phyloP scores from a whole-genome alignment of 2,329 filamentous ascomycete species.

The Alternaria arborescens region DNA sequence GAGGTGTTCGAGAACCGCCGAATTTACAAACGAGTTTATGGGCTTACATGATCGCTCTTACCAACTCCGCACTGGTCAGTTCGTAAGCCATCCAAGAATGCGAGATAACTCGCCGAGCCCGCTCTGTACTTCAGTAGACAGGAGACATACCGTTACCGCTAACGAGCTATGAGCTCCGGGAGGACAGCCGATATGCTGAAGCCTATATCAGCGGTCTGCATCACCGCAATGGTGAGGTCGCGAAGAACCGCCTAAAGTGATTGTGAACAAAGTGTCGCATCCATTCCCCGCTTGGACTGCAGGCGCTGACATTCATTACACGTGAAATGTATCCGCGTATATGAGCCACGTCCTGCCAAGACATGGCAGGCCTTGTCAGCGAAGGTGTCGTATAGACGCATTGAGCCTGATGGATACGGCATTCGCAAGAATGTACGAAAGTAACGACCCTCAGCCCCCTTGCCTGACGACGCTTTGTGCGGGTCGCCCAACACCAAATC shows the following conservation, averaged over 20 bases:
- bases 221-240: neutral
- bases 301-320: constrained; percentile 32
- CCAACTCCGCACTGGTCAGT: constrained; percentile 25
- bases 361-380: constrained; percentile 6
- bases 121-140: constrained; percentile 1
- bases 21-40: constrained; percentile 5
- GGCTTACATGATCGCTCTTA: constrained; percentile 21
- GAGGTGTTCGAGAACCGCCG: constrained; percentile 12
- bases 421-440: constrained; percentile 38
- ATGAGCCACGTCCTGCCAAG: neutral
- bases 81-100: constrained; percentile 26
- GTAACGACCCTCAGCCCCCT: constrained; percentile 37
- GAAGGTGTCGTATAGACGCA: constrained; percentile 25
- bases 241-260: constrained; percentile 2
- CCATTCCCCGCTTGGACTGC: constrained; percentile 4
- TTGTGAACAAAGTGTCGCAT: neutral
- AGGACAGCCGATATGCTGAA: neutral
- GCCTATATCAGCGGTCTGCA: constrained; percentile 4
- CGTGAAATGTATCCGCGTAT: constrained; percentile 25
- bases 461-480: constrained; percentile 38
- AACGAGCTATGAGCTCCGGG: constrained; percentile 1
- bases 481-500: constrained; percentile 17
- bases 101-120: constrained; percentile 15
- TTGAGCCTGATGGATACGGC: constrained; percentile 21
- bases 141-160: constrained; percentile 4